Conservation (phyloP, 495 filamentous ascomycete genomes). For the Bryoglossum gracile region DNA sequence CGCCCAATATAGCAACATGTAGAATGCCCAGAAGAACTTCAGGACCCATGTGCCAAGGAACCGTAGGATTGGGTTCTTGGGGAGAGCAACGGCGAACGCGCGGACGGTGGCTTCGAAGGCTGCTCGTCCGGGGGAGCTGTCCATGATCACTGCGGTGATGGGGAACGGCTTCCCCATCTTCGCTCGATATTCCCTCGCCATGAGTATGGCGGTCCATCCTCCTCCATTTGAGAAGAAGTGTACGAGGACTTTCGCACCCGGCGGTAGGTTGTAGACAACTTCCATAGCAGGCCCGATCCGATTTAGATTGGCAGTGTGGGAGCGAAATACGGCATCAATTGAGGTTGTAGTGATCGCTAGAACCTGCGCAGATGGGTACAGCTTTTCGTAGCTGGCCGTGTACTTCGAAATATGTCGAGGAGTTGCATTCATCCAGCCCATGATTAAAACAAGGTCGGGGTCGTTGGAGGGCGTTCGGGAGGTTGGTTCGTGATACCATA, state of each 20-base stretch:
- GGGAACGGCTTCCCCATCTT: constrained; percentile 18
- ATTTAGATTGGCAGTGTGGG: constrained; percentile 2
- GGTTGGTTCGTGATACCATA: constrained; percentile 11
- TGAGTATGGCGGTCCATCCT: constrained; percentile 26
- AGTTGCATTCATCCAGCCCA: constrained; percentile 37
- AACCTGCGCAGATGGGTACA: constrained; percentile 34
- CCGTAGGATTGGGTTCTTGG: constrained; percentile 16
- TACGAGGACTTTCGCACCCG: constrained; percentile 28
- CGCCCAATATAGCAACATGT: constrained; percentile 19
- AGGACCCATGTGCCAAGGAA: constrained; percentile 19
- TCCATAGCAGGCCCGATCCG: constrained; percentile 18
- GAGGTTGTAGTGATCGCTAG: constrained; percentile 23
- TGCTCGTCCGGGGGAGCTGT: constrained; percentile 29
- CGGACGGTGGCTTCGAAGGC: constrained; percentile 32
- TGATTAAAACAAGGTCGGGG: constrained; percentile 34
- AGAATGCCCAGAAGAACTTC: constrained; percentile 23
- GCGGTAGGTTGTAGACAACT: constrained; percentile 10
- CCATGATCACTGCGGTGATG: constrained; percentile 28
- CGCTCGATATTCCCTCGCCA: constrained; percentile 24
- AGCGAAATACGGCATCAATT: constrained; percentile 4
- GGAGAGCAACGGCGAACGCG: constrained; percentile 22
- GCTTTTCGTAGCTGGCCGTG: constrained; percentile 30
- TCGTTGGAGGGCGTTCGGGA: constrained; percentile 21
- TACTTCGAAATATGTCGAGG: constrained; percentile 38
- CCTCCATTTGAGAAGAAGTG: constrained; percentile 41